Conservation (phyloP, 2,329 filamentous ascomycete genomes). For the Gaeumannomyces tritici region DNA sequence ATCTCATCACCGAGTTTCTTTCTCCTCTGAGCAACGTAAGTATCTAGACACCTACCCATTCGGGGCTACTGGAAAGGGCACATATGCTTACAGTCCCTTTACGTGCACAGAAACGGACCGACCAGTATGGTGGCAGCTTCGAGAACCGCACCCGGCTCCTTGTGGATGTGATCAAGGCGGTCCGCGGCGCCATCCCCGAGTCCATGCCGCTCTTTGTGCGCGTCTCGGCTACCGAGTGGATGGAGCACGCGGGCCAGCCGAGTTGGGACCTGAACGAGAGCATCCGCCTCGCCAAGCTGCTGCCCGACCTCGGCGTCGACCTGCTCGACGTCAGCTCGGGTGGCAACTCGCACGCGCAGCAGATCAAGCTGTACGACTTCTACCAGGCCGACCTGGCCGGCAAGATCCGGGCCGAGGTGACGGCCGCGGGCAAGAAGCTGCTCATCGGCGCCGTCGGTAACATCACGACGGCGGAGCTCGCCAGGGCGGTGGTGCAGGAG, state of each 20-base stretch:
- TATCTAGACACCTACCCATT: not conserved
- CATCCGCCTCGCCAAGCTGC: constrained; percentile 55
- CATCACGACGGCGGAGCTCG: constrained; percentile 61
- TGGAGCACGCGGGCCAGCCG: constrained; percentile 33
- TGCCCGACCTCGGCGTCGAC: constrained; percentile 69
- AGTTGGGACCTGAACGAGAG: constrained; percentile 64
- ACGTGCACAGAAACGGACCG: constrained; percentile 39
- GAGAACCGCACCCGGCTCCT: constrained; percentile 57
- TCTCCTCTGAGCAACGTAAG: constrained; percentile 46
- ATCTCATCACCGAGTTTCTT: constrained; percentile 57
- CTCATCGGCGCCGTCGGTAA: constrained; percentile 66
- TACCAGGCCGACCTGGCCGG: constrained; percentile 71
- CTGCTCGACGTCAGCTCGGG: constrained; percentile 74
- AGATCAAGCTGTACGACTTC: constrained; percentile 50
- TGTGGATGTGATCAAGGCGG: constrained; percentile 39
- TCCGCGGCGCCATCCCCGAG: constrained; percentile 41
- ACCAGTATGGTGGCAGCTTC: constrained; percentile 56
- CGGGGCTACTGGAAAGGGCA: not conserved
- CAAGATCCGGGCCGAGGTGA: constrained; percentile 58
- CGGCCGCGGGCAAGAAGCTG: constrained; percentile 37
- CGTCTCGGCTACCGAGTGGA: constrained; percentile 55
- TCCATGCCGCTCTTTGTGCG: constrained; percentile 48
- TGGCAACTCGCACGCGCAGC: constrained; percentile 55
- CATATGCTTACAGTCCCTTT: not conserved
- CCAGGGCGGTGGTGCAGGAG: constrained; percentile 46